A percentile compares a stretch with the other conserved stretches of the same genome.
phyloP scores from a whole-genome alignment of 176 grass and related monocot species.

The Oryza officinalis region DNA sequence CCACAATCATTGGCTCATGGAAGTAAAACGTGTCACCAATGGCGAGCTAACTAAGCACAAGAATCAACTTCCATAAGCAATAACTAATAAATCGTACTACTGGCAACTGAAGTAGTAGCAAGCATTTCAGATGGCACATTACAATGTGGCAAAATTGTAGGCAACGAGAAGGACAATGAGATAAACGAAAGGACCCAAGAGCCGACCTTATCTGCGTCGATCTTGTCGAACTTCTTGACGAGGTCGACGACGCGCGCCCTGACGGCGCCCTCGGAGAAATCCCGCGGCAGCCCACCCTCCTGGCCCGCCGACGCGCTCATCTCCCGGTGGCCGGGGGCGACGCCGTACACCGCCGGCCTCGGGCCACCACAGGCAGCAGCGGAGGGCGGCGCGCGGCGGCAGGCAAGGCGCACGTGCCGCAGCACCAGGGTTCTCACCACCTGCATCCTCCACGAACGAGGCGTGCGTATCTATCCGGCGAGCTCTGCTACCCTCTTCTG shows the following conservation, averaged over 20 bases:
- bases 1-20: background rate
- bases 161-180: background rate
- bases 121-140: background rate
- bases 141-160: background rate
- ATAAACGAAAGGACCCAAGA: background rate
- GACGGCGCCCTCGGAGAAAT: slow-evolving; percentile 9
- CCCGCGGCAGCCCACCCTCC: background rate
- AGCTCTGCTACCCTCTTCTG: too few relatives aligned
- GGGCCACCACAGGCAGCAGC: too few relatives aligned
- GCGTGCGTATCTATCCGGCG: too few relatives aligned
- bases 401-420: slow-evolving; percentile 21
- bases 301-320: slow-evolving; percentile 5
- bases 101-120: too few relatives aligned
- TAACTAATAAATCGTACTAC: background rate
- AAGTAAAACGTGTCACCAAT: background rate
- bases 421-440: slow-evolving; percentile 8
- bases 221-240: slow-evolving; percentile 67
- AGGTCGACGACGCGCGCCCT: slow-evolving; percentile 48
- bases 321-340: background rate
- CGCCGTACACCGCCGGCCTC: too few relatives aligned
- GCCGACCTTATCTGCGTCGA: slow-evolving; percentile 54
- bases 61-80: background rate
- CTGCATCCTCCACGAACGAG: slow-evolving; percentile 1
- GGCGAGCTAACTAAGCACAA: background rate
- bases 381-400: background rate